Percentiles rank a stretch among this genome's conserved stretches.
These are phyloP conservation scores for Bisporella sp. DNA, from an alignment of 2,329 filamentous ascomycete species.

Conservation along the genomic window DNA sequence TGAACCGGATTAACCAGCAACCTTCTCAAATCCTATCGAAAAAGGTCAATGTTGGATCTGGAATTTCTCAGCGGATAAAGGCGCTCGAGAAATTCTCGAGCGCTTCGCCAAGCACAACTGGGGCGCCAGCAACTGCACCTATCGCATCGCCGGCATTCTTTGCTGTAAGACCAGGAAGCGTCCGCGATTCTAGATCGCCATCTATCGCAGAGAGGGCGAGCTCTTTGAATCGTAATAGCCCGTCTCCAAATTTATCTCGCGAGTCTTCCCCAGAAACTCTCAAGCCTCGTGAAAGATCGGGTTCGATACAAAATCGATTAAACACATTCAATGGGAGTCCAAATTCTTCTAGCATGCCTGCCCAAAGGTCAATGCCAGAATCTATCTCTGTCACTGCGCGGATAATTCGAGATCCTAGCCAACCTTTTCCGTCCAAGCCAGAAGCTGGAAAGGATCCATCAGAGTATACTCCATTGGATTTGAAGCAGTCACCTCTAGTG, in stretches of 20 bases:
- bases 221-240: conserved; percentile 27
- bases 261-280: conserved; percentile 41
- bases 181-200: conserved; percentile 27
- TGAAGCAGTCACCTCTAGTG: conserved; percentile 52
- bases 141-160: conserved; percentile 48
- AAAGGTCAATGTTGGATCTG: conserved; percentile 78
- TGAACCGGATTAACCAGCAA: conserved; percentile 48
- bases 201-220: conserved; percentile 31
- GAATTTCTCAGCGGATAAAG: conserved; percentile 92
- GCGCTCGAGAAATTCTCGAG: conserved; percentile 74
- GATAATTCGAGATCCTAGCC: conserved; percentile 62
- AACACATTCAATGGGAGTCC: conserved; percentile 16
- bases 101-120: conserved; percentile 31
- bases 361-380: conserved; percentile 47
- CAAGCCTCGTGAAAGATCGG: conserved; percentile 23
- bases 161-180: conserved; percentile 43
- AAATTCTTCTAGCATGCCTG: conserved; percentile 2
- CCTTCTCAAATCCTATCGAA: conserved; percentile 49
- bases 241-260: conserved; percentile 33
- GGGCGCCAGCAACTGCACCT: conserved; percentile 26
- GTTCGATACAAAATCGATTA: conserved; percentile 21
- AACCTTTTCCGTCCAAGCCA: conserved; percentile 33
- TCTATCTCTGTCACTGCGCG: conserved; percentile 85
- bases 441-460: conserved; percentile 32
- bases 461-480: conserved; percentile 42